phyloP scores from a whole-genome alignment of 495 filamentous ascomycete species.

The Bathelium albidoporum region DNA sequence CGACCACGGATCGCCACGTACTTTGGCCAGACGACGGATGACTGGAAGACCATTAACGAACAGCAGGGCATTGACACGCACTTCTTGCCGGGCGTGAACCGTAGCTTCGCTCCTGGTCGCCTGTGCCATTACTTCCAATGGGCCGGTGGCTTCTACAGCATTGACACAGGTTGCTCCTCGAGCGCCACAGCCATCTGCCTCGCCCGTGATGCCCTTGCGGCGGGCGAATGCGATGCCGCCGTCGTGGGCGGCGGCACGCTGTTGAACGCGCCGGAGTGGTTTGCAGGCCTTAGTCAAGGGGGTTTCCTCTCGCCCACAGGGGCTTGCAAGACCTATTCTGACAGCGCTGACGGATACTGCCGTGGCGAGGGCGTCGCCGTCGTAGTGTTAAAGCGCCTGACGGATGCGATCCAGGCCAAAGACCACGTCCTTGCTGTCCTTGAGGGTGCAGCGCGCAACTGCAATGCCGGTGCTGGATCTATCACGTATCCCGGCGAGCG shows the following conservation, averaged over 20 bases:
- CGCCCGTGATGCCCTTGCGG: conserved; percentile 71
- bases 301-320: conserved; percentile 74
- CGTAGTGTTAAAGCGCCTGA: conserved; percentile 39
- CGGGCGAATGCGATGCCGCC: conserved; percentile 74
- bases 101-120: conserved; percentile 77
- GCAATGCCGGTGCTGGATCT: conserved; percentile 34
- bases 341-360: conserved; percentile 40
- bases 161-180: conserved; percentile 87
- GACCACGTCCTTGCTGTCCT: conserved; percentile 40
- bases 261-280: conserved; percentile 76
- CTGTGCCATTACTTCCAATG: conserved; percentile 88
- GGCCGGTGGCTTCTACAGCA: conserved; percentile 70
- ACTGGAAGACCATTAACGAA: conserved; percentile 85
- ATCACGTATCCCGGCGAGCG: conserved; percentile 42
- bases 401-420: conserved; percentile 38
- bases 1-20: conserved; percentile 66
- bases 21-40: conserved; percentile 86
- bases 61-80: conserved; percentile 87
- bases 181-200: conserved; percentile 74
- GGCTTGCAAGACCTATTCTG: conserved; percentile 55
- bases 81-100: conserved; percentile 80
- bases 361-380: conserved; percentile 37
- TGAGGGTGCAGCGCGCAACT: conserved; percentile 33
- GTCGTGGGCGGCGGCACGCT: conserved; percentile 73
- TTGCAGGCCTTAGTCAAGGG: conserved; percentile 68